Conservation (phyloP, 1,284 basidiomycete species). For the Rhodotorula sp. region DNA sequence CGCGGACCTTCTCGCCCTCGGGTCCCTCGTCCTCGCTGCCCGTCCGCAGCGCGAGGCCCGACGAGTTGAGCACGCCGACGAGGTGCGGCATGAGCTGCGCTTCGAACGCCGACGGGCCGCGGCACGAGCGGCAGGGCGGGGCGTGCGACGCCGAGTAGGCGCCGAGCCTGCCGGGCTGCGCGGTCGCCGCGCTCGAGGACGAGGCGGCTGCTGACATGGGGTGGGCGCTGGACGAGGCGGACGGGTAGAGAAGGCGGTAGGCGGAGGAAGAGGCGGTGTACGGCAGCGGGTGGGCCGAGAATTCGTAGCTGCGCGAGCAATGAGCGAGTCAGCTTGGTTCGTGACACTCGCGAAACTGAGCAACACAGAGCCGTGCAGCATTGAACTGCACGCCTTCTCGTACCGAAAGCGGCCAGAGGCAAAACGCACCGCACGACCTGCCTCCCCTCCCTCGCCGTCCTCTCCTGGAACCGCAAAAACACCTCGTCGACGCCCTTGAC, state of each 20-base stretch:
- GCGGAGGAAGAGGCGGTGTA: slow-evolving; percentile 65
- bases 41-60: slow-evolving; percentile 57
- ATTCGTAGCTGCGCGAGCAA: slow-evolving; percentile 65
- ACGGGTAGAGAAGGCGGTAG: slow-evolving; percentile 70
- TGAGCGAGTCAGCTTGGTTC: too few species aligned
- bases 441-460: slow-evolving; percentile 65
- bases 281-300: slow-evolving; percentile 69
- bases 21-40: slow-evolving; percentile 40
- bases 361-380: not conserved
- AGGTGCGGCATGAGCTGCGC: slow-evolving; percentile 84
- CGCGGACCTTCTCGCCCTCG: too few species aligned
- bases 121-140: slow-evolving; percentile 64
- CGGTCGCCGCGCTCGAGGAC: slow-evolving; percentile 47
- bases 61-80: slow-evolving; percentile 64
- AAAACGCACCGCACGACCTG: slow-evolving; percentile 70
- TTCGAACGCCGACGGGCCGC: slow-evolving; percentile 67
- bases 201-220: slow-evolving; percentile 49
- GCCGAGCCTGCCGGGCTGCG: not conserved
- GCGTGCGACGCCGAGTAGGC: slow-evolving; percentile 48
- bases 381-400: too few species aligned
- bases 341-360: too few species aligned
- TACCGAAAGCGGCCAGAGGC: not conserved
- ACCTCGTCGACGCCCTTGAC: slow-evolving; percentile 66
- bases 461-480: slow-evolving; percentile 73
- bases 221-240: slow-evolving; percentile 49